Evolutionary conservation across 805 yeast species (phyloP).

Genomic region (Wickerhamomyces queroliae): DNA sequence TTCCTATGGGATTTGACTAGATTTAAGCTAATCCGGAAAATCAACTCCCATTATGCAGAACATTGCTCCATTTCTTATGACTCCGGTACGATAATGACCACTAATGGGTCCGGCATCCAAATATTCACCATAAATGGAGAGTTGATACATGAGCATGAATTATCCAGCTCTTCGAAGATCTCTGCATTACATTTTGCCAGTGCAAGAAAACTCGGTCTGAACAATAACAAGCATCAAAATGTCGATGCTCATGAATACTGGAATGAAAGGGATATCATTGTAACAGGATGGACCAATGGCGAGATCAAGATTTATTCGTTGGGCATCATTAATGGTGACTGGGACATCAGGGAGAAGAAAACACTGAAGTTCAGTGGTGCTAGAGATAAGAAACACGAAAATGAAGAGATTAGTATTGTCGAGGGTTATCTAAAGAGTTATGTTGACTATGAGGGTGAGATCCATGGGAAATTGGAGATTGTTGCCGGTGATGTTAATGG

Average conservation of each 20-base stretch:
- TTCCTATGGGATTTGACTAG: slow-evolving; percentile 62
- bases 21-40: slow-evolving; percentile 40
- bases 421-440: slow-evolving; percentile 28
- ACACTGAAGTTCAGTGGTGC: slow-evolving; percentile 18
- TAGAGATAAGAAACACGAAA: slow-evolving; percentile 6
- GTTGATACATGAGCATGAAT: slow-evolving; percentile 21
- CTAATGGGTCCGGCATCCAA: slow-evolving; percentile 21
- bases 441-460: slow-evolving; percentile 28
- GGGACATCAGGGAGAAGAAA: slow-evolving; percentile 21
- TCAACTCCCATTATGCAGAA: slow-evolving; percentile 17
- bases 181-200: slow-evolving; percentile 19
- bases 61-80: slow-evolving; percentile 45
- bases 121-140: slow-evolving; percentile 54
- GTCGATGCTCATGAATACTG: slow-evolving; percentile 31
- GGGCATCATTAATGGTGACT: slow-evolving; percentile 12
- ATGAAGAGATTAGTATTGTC: slow-evolving; percentile 23
- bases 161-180: too few species aligned
- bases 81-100: slow-evolving; percentile 45
- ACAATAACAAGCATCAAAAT: slow-evolving; percentile 19
- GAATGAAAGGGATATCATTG: slow-evolving; percentile 29
- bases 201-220: slow-evolving; percentile 19
- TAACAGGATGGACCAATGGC: slow-evolving; percentile 31
- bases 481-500: slow-evolving; percentile 53
- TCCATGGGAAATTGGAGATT: slow-evolving; percentile 34
- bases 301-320: slow-evolving; percentile 26